Conservation (phyloP, 2,329 filamentous ascomycete genomes). For the Aureobasidium pullulans region DNA sequence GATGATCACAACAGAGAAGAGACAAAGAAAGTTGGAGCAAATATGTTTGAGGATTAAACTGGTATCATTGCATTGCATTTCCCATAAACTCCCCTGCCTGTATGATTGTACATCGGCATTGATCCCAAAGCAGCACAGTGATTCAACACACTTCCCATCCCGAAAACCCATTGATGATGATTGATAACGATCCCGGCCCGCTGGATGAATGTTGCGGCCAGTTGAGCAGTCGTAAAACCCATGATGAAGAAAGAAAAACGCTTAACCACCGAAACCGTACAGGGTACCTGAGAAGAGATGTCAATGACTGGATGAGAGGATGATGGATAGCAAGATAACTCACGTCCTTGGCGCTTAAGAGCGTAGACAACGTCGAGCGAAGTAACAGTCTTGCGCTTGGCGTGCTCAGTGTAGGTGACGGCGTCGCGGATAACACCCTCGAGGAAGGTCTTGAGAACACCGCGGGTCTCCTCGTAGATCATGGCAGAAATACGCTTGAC, state of each 20-base stretch:
- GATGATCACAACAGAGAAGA: background rate
- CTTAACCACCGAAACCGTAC: constrained; percentile 61
- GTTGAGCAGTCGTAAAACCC: constrained; percentile 15
- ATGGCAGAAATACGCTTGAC: constrained; percentile 99
- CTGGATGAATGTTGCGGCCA: constrained; percentile 12
- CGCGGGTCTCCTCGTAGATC: constrained; percentile 79
- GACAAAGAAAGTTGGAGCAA: background rate
- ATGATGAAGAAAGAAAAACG: constrained; percentile 19
- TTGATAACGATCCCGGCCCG: constrained; percentile 12
- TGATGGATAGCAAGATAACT: constrained; percentile 20
- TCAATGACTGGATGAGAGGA: constrained; percentile 18
- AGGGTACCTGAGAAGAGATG: constrained; percentile 38
- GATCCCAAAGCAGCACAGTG: constrained; percentile 12
- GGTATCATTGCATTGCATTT: constrained; percentile 18
- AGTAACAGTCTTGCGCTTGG: constrained; percentile 67
- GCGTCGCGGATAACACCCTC: constrained; percentile 74
- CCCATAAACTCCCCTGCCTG: constrained; percentile 17
- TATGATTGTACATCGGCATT: constrained; percentile 17
- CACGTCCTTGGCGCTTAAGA: constrained; percentile 55
- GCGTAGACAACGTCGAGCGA: constrained; percentile 58
- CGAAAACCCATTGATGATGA: constrained; percentile 15
- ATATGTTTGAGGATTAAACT: constrained; percentile 12
- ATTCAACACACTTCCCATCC: constrained; percentile 12
- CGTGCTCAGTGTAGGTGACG: constrained; percentile 76
- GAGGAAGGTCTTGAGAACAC: constrained; percentile 77